Conservation (phyloP, 805 yeast species). For the Blastobotrys parvus region DNA sequence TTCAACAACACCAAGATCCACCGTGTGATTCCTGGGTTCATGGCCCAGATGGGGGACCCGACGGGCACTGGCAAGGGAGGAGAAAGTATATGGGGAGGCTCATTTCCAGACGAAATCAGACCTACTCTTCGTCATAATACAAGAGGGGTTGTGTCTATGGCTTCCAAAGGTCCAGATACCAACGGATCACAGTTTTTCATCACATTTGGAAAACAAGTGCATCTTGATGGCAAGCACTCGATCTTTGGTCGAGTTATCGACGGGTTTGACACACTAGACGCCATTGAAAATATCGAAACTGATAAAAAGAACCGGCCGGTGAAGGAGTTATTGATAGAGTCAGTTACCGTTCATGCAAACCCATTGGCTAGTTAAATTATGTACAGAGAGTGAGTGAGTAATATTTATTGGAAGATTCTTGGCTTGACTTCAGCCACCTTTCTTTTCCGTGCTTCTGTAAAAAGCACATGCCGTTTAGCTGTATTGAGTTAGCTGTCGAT, state of each 20-base stretch:
- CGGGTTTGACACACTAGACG: conserved; percentile 38
- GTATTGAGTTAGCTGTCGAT: too few species aligned
- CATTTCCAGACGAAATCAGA: conserved; percentile 26
- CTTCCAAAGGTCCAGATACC: conserved; percentile 87
- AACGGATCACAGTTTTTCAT: conserved; percentile 89
- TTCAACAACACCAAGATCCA: conserved; percentile 28
- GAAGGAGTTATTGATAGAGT: conserved; percentile 24
- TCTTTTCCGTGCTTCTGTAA: conserved; percentile 82
- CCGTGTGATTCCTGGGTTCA: conserved; percentile 33
- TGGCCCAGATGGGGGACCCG: conserved; percentile 31
- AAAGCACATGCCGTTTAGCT: conserved; percentile 85
- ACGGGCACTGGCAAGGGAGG: conserved; percentile 32
- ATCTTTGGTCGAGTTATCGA: conserved; percentile 60
- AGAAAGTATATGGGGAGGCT: conserved; percentile 38
- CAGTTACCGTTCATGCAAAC: conserved; percentile 35
- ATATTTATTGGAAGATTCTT: conserved; percentile 19
- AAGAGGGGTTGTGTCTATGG: conserved; percentile 83
- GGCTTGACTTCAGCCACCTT: conserved; percentile 38
- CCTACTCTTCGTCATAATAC: conserved; percentile 53
- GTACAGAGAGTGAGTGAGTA: neutral
- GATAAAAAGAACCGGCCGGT: conserved; percentile 33
- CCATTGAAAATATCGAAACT: conserved; percentile 52
- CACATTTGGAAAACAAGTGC: conserved; percentile 66
- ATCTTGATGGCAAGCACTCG: conserved; percentile 66
- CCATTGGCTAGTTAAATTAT: conserved; percentile 29